These are phyloP conservation scores for Apiotrichum siamense DNA, from an alignment of 1,284 basidiomycete species.

Conservation along the genomic window DNA sequence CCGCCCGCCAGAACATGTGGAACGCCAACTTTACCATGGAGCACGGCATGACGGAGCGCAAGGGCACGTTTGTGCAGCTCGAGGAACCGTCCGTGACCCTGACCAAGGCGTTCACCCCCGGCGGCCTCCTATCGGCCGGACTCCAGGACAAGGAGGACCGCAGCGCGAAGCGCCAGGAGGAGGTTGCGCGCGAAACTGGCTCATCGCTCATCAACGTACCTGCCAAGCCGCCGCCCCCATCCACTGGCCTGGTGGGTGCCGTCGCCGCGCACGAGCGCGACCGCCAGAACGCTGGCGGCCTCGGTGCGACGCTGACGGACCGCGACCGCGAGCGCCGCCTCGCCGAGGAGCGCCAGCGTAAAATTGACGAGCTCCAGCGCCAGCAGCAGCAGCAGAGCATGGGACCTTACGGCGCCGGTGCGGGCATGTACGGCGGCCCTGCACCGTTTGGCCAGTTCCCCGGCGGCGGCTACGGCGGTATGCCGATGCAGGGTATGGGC, in stretches of 20 bases:
- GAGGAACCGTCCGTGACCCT: slow-evolving; percentile 67
- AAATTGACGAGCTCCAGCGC: slow-evolving; percentile 80
- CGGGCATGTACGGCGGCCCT: slow-evolving; percentile 19
- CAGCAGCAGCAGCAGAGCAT: slow-evolving; percentile 68
- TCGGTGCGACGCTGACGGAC: slow-evolving; percentile 90
- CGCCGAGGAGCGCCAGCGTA: slow-evolving; percentile 84
- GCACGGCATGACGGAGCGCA: slow-evolving; percentile 50
- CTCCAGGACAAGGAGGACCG: slow-evolving; percentile 92
- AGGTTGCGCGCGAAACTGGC: slow-evolving; percentile 81
- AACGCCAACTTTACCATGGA: slow-evolving; percentile 71
- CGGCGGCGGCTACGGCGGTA: slow-evolving; percentile 23
- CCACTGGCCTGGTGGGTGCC: slow-evolving; percentile 89
- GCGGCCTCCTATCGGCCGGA: slow-evolving; percentile 88
- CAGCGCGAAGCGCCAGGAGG: slow-evolving; percentile 90
- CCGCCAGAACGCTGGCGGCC: slow-evolving; percentile 85
- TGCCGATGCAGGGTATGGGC: slow-evolving; percentile 28
- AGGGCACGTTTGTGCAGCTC: slow-evolving; percentile 65
- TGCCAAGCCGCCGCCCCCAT: slow-evolving; percentile 87
- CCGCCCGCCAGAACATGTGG: slow-evolving; percentile 56
- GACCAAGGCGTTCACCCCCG: slow-evolving; percentile 88
- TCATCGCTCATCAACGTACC: slow-evolving; percentile 88
- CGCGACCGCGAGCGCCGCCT: slow-evolving; percentile 84
- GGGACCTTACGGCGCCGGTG: background rate
- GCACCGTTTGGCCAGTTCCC: slow-evolving; percentile 15
- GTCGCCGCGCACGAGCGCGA: slow-evolving; percentile 93